Evolutionary conservation across 805 yeast species (phyloP), one percentile per base, ranked within the genome.

Genomic region (Suhomyces tanzawaensis): DNA sequence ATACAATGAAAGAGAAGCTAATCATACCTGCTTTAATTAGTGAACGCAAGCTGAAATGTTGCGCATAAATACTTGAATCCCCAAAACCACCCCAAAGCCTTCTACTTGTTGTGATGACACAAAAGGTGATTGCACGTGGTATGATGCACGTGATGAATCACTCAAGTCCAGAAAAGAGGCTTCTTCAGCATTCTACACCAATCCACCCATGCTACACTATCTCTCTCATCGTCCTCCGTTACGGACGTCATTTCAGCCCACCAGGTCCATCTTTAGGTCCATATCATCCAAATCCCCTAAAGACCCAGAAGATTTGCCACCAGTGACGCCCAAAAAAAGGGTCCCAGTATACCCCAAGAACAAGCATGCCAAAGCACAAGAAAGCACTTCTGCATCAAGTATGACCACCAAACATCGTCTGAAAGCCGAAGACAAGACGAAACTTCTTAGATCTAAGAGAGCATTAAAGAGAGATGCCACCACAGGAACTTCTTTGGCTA

Each of bases 281-380:
- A 24, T 39, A 5, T 42, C 47, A 16, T 46, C 50, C 7, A 46
- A 46, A 30, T 46, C 41, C 22, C 50, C 50, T 11, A 46, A 46
- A 12, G 47, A 43, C 24, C 16, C 24, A 9, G 43, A 40, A n/a
- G 43, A 36, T 11, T 13, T 27, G 5, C 7, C 14, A 12, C 15
- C 25, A 13, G 27, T 21, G 14, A 25, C 18, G 19, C 9, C 21
- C 25, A 41, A 41, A 16, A 32, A 29, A 29, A 23, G 35, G 11
- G 23, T 30, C 12, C 24, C 40, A 6, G 24, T 32, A 5, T 24
- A 26, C 7, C 23, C 33, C 32, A 40, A 40, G 26, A 36, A 25
- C 21, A 32, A 14, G 15, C 34, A 17, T 23, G 19, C 31, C 34
- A 37, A 34, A n/a, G 16, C 41, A 28, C 29, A 37, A 29, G 40